These are phyloP conservation scores for Vachellia collinsii DNA, from an alignment of 306 rosid genomes.

Conservation along the genomic window DNA sequence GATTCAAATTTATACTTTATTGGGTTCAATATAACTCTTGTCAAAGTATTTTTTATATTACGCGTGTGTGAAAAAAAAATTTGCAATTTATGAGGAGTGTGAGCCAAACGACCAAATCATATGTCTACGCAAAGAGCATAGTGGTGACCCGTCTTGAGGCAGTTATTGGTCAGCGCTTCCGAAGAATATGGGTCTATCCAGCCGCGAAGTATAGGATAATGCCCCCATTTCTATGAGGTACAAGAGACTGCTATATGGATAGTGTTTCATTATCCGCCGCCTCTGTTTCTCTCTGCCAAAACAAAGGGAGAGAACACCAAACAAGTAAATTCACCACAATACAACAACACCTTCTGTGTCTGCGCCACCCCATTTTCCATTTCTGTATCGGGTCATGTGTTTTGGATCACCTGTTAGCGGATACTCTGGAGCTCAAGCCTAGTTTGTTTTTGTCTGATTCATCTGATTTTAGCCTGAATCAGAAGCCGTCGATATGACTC, in stretches of 20 bases:
- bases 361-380: neutral
- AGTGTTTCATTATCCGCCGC: conserved; percentile 28
- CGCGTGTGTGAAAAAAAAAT: no score
- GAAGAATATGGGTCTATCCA: neutral
- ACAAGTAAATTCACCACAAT: neutral
- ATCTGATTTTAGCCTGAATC: neutral
- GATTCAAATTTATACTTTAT: no score
- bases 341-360: neutral
- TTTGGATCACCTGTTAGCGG: conserved; percentile 34
- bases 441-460: conserved; percentile 25
- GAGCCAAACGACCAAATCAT: neutral
- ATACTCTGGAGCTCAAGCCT: neutral
- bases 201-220: neutral
- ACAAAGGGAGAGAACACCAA: conserved; percentile 6
- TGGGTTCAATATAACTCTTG: no score
- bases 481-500: conserved; percentile 61
- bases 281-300: conserved; percentile 43
- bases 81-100: no score
- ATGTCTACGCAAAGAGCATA: neutral
- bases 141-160: neutral
- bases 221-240: conserved; percentile 28
- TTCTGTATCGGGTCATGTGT: conserved; percentile 21
- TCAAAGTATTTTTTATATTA: no score
- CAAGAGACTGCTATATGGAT: conserved; percentile 39
- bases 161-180: neutral